phyloP scores from a whole-genome alignment of 305 asterid species.

The Fraxinus albicans region DNA sequence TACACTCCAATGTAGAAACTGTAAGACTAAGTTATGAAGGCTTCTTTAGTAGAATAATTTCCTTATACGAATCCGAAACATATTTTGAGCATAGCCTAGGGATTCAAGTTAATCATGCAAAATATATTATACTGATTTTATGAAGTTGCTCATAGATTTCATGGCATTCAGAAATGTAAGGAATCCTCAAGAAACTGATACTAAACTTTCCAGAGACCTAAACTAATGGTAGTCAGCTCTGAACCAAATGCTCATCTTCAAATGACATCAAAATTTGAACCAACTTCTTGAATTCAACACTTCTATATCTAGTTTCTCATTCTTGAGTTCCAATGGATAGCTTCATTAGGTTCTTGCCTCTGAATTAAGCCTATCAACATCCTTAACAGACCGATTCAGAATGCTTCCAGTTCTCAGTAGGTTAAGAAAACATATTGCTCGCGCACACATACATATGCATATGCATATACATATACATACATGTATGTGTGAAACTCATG shows the following conservation, averaged over 20 bases:
- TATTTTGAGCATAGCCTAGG: not conserved
- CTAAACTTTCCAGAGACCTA: not conserved
- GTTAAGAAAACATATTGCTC: not conserved
- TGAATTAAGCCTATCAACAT: constrained; percentile 2
- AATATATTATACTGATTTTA: not conserved
- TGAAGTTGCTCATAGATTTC: not conserved
- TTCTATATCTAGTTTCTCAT: not conserved
- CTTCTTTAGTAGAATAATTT: not conserved
- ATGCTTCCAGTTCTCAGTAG: not conserved
- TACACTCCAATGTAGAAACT: not conserved
- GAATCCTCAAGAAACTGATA: not conserved
- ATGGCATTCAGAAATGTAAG: not conserved
- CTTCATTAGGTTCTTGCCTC: not conserved
- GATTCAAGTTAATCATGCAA: not conserved
- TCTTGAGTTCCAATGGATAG: not conserved
- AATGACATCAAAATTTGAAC: not conserved
- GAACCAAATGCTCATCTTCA: not conserved
- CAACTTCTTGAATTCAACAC: not conserved
- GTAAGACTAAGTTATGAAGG: not conserved
- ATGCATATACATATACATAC: not conserved
- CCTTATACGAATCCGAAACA: not conserved
- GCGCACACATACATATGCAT: too few relatives aligned
- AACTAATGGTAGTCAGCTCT: not conserved
- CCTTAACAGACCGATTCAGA: not conserved
- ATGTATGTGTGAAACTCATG: constrained; percentile 1